Conservation (phyloP, 306 rosid species). For the Casuarina equisetifolia region DNA sequence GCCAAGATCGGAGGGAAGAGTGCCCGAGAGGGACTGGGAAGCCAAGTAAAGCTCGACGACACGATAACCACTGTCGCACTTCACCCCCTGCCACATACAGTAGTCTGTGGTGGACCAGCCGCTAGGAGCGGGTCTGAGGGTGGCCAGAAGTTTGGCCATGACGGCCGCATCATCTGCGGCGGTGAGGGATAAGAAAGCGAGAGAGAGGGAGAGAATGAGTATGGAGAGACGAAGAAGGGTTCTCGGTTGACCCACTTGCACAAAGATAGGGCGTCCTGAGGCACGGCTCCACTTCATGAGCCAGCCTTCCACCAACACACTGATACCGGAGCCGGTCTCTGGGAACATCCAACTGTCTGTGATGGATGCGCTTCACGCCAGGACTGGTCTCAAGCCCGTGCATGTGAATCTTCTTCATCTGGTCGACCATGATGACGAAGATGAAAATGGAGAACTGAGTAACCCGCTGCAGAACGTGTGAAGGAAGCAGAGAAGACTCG, state of each 20-base stretch:
- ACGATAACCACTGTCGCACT: constrained; percentile 45
- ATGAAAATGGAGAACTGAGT: no score
- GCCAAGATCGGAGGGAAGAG: constrained; percentile 64
- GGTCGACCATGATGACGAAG: constrained; percentile 65
- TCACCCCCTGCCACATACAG: constrained; percentile 63
- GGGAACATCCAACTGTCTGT: constrained; percentile 98
- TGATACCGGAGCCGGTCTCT: constrained; percentile 61
- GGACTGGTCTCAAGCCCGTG: constrained; percentile 75
- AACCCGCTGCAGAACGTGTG: no score
- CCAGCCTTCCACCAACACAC: constrained; percentile 88
- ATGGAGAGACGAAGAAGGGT: no score
- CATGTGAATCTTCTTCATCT: constrained; percentile 92
- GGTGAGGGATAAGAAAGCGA: no score
- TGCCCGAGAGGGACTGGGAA: constrained; percentile 51
- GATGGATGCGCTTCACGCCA: constrained; percentile 76
- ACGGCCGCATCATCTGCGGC: no score
- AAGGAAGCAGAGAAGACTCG: no score
- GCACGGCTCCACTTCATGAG: constrained; percentile 99
- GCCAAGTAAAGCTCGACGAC: constrained; percentile 51
- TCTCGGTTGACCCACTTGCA: constrained; percentile 1
- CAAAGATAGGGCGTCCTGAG: constrained; percentile 97
- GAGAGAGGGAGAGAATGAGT: no score
- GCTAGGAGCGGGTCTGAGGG: constrained; percentile 14
- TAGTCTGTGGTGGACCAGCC: constrained; percentile 45
- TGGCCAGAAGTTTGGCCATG: no score